These are phyloP conservation scores for Clathrus columnatus DNA, from an alignment of 768 basidiomycete species.

Conservation along the genomic window DNA sequence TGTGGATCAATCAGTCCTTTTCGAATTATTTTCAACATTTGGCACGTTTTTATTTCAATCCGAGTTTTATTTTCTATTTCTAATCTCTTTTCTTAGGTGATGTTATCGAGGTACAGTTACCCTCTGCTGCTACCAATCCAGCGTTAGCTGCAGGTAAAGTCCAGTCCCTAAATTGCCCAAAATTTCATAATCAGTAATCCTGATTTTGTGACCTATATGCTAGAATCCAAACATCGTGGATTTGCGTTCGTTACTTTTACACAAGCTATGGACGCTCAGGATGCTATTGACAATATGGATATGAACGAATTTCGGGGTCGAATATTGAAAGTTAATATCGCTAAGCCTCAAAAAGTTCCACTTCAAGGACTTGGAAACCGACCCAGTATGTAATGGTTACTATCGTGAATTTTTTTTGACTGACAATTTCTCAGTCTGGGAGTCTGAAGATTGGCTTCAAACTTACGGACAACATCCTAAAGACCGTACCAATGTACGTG, in stretches of 20 bases:
- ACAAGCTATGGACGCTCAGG: constrained; percentile 76
- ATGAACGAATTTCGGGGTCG: constrained; percentile 77
- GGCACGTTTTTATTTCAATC: constrained; percentile 41
- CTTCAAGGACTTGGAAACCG: constrained; percentile 57
- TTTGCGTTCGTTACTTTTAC: constrained; percentile 90
- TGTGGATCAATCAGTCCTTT: constrained; percentile 67
- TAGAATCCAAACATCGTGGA: constrained; percentile 80
- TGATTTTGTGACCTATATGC: constrained; percentile 2
- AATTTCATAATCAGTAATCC: constrained; percentile 8
- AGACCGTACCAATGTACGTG: constrained; percentile 54
- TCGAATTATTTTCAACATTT: constrained; percentile 80
- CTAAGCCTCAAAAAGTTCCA: constrained; percentile 69
- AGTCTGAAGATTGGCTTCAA: constrained; percentile 88
- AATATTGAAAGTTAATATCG: constrained; percentile 76
- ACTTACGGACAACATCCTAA: constrained; percentile 71
- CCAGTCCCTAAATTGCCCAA: constrained; percentile 8
- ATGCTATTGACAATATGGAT: constrained; percentile 99
- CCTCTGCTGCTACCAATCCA: constrained; percentile 66
- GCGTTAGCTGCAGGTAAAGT: constrained; percentile 48
- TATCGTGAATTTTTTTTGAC: constrained; percentile 3
- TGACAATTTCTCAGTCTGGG: constrained; percentile 62
- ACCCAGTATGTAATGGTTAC: constrained; percentile 48
- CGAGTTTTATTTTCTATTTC: constrained; percentile 2
- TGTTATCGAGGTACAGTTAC: constrained; percentile 85
- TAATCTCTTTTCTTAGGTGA: constrained; percentile 57